Conservation (phyloP, 345 rosid species). For the Xanthoceras sorbifolium region DNA sequence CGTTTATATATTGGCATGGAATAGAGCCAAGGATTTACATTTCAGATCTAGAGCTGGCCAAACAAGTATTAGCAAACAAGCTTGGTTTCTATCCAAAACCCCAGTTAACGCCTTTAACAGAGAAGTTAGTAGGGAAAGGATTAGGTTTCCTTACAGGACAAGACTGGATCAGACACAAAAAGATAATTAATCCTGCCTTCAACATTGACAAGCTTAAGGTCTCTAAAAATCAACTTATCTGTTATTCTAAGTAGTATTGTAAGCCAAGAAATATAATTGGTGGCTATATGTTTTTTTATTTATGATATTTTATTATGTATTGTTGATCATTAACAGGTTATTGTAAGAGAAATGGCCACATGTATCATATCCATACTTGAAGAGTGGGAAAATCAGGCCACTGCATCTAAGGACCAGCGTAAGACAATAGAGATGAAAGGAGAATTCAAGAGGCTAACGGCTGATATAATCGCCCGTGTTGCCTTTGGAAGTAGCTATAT, state of each 20-base stretch:
- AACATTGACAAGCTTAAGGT: slow-evolving; percentile 52
- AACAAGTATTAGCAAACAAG: slow-evolving; percentile 44
- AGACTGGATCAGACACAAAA: slow-evolving; percentile 45
- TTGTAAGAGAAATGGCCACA: slow-evolving; percentile 29
- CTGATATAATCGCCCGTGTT: slow-evolving; percentile 43
- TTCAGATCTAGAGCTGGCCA: slow-evolving; percentile 40
- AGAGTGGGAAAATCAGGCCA: slow-evolving; percentile 38
- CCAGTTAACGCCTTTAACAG: slow-evolving; percentile 8
- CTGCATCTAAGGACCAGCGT: neutral
- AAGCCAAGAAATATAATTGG: no score
- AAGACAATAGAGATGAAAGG: slow-evolving; percentile 23
- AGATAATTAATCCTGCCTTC: slow-evolving; percentile 50
- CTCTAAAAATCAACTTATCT: neutral
- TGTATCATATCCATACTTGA: slow-evolving; percentile 29
- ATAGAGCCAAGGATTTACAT: slow-evolving; percentile 40
- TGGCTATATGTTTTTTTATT: no score
- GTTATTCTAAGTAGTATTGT: no score
- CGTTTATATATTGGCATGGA: slow-evolving; percentile 48
- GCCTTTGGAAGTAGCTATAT: slow-evolving; percentile 50
- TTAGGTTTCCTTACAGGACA: slow-evolving; percentile 31
- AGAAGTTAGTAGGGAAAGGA: slow-evolving; percentile 39
- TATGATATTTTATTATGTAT: neutral
- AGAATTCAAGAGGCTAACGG: slow-evolving; percentile 36
- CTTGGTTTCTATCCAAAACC: slow-evolving; percentile 40
- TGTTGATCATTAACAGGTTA: slow-evolving; percentile 22